Base-by-base conservation (phyloP, 441 rosid genomes). In the Euphorbia schlechtendalii region DNA sequence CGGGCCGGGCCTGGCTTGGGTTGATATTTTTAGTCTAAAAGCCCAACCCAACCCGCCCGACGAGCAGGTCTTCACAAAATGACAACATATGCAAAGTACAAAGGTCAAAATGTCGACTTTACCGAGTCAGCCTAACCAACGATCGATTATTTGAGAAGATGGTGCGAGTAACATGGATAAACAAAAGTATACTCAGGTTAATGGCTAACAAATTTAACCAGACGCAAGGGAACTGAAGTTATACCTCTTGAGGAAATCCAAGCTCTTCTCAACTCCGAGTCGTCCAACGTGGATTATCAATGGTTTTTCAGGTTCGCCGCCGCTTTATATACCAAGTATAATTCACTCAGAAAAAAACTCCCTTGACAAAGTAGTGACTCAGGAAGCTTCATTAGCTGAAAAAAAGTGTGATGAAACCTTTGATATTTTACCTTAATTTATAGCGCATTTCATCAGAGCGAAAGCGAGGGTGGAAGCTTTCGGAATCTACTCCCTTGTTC, bases 401-500 rank as follows among this genome's bases (percentile, higher is more conserved):
- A 32, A 32, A 32, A n/a, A n/a, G n/a, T n/a, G n/a, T n/a, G 28
- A 40, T 8, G 25, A n/a, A 4, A 32, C 0, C 15, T 32, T 32
- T 32, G 21, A 13, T 38, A 58, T 62, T 66, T 65, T 54, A 77
- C 98, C 95, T 93, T 54, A 93, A 79, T 83, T 86, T 86, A 59
- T 79, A 21, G 60, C 99, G 86, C 97, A 93, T 93, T 76, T 90
- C 93, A 46, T 80, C 78, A 61, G 84, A 87, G 70, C 81, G 78
- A 71, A 74, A 93, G 64, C 80, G 86, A 22, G 97, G 97, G 77
- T 90, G 81, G 71, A 93, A 93, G 73, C 90, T 88, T 71, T 85
- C 93, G 41, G 93, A 90, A 81, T 93, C 99, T 12, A 93, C 99
- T 67, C 99, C 99, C 81, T 93, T 93, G 61, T 87, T 93, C 97